phyloP scores from a whole-genome alignment of 768 basidiomycete species.

The Agaricus blazei region DNA sequence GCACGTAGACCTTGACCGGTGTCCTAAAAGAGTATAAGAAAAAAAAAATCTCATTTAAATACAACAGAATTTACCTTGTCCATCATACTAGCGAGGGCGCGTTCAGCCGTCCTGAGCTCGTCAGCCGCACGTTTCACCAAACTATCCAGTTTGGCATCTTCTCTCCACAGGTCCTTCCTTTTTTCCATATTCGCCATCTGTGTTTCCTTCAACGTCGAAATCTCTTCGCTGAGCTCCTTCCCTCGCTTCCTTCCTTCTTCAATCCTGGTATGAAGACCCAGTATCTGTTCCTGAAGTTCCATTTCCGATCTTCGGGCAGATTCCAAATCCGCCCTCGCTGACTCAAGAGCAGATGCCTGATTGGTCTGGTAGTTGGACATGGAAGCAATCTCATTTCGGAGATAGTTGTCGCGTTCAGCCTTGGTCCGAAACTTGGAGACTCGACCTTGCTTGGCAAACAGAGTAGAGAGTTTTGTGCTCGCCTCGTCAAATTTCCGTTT shows the following conservation, averaged over 20 bases:
- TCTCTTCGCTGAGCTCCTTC: slow-evolving; percentile 57
- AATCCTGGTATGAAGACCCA: slow-evolving; percentile 49
- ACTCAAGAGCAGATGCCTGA: slow-evolving; percentile 52
- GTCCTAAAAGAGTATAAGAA: slow-evolving; percentile 47
- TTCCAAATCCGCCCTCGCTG: slow-evolving; percentile 45
- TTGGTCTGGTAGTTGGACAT: slow-evolving; percentile 56
- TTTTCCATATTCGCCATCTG: slow-evolving; percentile 68
- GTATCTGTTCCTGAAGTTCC: slow-evolving; percentile 57
- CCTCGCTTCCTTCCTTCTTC: slow-evolving; percentile 60
- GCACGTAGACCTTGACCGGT: slow-evolving; percentile 86
- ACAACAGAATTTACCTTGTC: slow-evolving; percentile 64
- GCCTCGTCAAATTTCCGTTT: slow-evolving; percentile 71
- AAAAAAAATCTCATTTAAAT: background rate
- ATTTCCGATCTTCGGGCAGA: slow-evolving; percentile 40
- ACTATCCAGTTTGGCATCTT: slow-evolving; percentile 84
- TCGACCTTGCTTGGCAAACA: slow-evolving; percentile 91
- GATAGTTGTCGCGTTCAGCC: slow-evolving; percentile 76
- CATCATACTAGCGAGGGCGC: slow-evolving; percentile 85
- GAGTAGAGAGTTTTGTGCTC: slow-evolving; percentile 59
- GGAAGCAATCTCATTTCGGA: slow-evolving; percentile 73
- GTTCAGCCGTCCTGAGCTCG: slow-evolving; percentile 77
- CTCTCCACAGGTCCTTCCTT: slow-evolving; percentile 92
- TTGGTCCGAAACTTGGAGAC: slow-evolving; percentile 79
- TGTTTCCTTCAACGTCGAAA: slow-evolving; percentile 57
- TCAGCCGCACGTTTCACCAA: slow-evolving; percentile 71